Conservation (phyloP, 2,329 filamentous ascomycete species). For the Diaporthe sp. region DNA sequence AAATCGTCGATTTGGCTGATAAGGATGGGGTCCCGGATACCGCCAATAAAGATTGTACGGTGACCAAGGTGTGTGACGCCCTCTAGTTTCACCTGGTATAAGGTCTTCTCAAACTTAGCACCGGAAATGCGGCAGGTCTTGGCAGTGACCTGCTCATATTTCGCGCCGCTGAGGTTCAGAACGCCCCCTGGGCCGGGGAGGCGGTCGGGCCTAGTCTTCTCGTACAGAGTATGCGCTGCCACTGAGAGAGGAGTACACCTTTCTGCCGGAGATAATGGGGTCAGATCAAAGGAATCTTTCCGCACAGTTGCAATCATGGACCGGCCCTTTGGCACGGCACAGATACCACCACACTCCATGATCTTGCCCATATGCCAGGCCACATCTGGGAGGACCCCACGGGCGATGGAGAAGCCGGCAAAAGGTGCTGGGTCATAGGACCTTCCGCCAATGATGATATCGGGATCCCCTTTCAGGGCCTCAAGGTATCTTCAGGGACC, state of each 20-base stretch:
- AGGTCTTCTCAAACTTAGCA: background rate
- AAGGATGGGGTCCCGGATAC: conserved; percentile 1
- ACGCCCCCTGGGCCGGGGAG: background rate
- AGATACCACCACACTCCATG: conserved; percentile 13
- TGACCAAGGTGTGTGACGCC: background rate
- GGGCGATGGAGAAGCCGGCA: background rate
- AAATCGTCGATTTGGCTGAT: conserved; percentile 5
- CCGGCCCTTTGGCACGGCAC: background rate
- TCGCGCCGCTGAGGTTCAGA: background rate
- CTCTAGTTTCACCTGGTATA: background rate
- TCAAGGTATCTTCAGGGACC: background rate
- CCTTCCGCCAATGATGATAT: background rate
- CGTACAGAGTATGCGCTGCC: conserved; percentile 2
- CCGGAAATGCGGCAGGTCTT: background rate
- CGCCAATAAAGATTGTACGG: conserved; percentile 8
- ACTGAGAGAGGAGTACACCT: background rate
- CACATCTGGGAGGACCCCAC: background rate
- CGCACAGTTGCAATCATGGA: conserved; percentile 14
- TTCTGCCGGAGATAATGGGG: background rate
- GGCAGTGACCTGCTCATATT: background rate
- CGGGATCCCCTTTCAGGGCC: background rate
- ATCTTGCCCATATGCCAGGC: conserved; percentile 23
- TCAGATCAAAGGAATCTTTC: conserved; percentile 1
- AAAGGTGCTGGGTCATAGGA: conserved; percentile 2
- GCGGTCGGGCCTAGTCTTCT: background rate